Percentiles rank a stretch among this genome's conserved stretches.
These are phyloP conservation scores for Alternaria atra DNA, from an alignment of 2,329 filamentous ascomycete species.

Conservation along the genomic window DNA sequence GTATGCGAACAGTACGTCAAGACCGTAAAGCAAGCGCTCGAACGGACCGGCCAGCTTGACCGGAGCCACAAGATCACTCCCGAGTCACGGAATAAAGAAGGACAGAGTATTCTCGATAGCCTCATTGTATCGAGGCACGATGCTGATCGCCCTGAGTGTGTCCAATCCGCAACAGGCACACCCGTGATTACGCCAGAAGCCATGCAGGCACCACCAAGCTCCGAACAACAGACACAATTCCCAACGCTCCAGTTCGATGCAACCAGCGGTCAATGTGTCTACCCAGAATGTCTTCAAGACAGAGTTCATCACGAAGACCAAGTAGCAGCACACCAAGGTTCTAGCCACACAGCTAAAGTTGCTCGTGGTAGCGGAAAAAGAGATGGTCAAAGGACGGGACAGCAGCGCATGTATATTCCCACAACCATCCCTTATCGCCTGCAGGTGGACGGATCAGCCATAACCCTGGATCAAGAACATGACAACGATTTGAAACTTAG, in stretches of 20 bases:
- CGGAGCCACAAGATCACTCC: slow-evolving; percentile 40
- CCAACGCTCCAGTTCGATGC: background rate
- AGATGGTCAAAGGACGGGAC: background rate
- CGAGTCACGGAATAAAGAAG: background rate
- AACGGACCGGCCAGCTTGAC: slow-evolving; percentile 40
- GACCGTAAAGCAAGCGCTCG: slow-evolving; percentile 50
- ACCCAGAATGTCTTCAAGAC: background rate
- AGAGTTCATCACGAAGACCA: background rate
- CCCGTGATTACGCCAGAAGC: background rate
- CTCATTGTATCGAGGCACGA: background rate
- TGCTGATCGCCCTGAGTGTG: background rate
- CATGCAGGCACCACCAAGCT: background rate
- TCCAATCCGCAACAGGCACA: background rate
- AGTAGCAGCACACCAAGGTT: fast-evolving
- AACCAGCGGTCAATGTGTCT: background rate
- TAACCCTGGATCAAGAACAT: background rate
- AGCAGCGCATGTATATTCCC: slow-evolving; percentile 30
- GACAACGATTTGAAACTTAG: background rate
- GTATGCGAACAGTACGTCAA: slow-evolving; percentile 51
- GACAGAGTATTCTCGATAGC: fast-evolving
- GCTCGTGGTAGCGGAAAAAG: background rate
- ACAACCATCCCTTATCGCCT: slow-evolving; percentile 23
- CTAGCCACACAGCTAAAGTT: too few relatives aligned
- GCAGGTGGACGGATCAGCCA: background rate
- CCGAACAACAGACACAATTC: background rate